phyloP scores from a whole-genome alignment of 2,329 filamentous ascomycete genomes.

The Sphaerulina vaccinii region DNA sequence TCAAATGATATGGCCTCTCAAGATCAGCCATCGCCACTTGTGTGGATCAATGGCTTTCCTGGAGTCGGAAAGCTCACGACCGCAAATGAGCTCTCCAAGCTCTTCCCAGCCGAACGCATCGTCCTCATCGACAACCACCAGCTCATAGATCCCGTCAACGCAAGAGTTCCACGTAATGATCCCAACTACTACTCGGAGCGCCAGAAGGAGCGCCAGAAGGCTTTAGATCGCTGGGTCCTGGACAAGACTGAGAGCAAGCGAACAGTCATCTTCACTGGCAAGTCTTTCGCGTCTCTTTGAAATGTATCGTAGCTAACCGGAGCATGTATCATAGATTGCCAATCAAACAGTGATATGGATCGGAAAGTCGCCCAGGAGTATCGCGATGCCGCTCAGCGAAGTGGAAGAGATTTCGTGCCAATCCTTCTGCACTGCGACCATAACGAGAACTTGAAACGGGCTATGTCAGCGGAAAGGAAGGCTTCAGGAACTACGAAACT shows the following conservation, averaged over 20 bases:
- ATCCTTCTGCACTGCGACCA: neutral
- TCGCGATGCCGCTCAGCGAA: neutral
- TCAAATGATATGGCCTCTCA: neutral
- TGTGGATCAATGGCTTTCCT: conserved; percentile 13
- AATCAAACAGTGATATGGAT: neutral
- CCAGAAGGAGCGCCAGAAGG: neutral
- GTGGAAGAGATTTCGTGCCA: conserved; percentile 3
- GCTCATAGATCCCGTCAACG: conserved; percentile 8
- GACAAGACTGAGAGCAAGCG: neutral
- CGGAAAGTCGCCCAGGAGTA: neutral
- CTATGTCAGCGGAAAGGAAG: neutral
- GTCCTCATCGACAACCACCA: conserved; percentile 7
- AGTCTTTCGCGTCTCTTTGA: neutral
- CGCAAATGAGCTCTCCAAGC: neutral
- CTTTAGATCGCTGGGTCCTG: neutral
- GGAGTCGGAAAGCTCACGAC: conserved; percentile 6
- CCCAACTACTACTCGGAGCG: conserved; percentile 1
- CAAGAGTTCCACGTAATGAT: neutral
- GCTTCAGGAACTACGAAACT: conserved; percentile 9
- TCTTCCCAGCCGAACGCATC: neutral
- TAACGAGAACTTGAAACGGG: neutral
- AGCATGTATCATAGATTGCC: no score
- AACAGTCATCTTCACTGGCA: conserved; percentile 1
- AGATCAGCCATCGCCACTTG: neutral
- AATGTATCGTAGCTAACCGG: no score